Evolutionary conservation across 2,329 filamentous ascomycete genomes (phyloP).

Genomic region (Fusarium nematophilum): DNA sequence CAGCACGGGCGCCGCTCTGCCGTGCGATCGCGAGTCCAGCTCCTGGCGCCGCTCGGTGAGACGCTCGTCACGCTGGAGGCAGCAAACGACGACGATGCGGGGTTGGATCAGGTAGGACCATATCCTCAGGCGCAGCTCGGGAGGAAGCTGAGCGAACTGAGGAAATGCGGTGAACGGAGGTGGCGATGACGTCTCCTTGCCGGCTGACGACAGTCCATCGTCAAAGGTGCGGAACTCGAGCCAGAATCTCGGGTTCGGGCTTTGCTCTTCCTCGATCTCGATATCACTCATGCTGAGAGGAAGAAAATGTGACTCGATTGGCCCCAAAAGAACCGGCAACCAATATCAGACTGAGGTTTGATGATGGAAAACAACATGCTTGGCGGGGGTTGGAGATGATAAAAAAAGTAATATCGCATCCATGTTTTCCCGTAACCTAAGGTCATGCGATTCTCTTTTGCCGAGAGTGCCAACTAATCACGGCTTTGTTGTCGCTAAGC

Average conservation of each 20-base stretch:
- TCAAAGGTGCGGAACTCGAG: slow-evolving; percentile 59
- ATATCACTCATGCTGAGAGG: slow-evolving; percentile 35
- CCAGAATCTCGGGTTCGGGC: slow-evolving; percentile 52
- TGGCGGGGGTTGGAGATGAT: slow-evolving; percentile 17
- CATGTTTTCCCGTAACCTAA: slow-evolving; percentile 20
- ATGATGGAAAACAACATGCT: not conserved
- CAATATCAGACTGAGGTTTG: not conserved
- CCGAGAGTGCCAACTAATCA: slow-evolving; percentile 25
- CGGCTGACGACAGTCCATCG: slow-evolving; percentile 50
- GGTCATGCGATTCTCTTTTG: slow-evolving; percentile 39
- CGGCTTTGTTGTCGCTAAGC: slow-evolving; percentile 10
- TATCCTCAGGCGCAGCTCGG: slow-evolving; percentile 61
- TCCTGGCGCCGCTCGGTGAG: slow-evolving; percentile 45
- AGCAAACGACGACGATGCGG: slow-evolving; percentile 58
- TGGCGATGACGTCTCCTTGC: slow-evolving; percentile 8
- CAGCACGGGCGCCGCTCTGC: slow-evolving; percentile 53
- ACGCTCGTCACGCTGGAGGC: slow-evolving; percentile 49
- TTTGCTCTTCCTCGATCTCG: slow-evolving; percentile 39
- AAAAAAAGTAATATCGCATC: slow-evolving; percentile 28
- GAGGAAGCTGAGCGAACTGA: slow-evolving; percentile 55
- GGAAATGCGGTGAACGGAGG: slow-evolving; percentile 44
- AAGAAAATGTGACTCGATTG: slow-evolving; percentile 12
- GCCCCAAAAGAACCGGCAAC: not conserved
- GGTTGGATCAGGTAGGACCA: slow-evolving; percentile 59
- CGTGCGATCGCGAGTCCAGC: slow-evolving; percentile 41